phyloP scores from a whole-genome alignment of 2,329 filamentous ascomycete genomes.

The Zalaria sp. region DNA sequence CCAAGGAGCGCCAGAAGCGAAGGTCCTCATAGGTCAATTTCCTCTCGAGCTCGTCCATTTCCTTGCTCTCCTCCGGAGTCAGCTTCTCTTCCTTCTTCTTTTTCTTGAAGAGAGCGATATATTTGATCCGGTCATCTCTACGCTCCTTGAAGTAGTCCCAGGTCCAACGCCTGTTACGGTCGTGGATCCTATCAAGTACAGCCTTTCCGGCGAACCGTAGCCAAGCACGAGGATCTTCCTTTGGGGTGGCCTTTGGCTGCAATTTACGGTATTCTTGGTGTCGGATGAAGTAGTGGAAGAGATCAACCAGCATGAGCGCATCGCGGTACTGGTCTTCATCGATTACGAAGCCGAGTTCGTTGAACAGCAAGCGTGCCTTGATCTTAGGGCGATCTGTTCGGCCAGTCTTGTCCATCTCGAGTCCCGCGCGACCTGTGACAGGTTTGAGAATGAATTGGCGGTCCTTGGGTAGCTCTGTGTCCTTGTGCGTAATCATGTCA shows the following conservation, averaged over 20 bases:
- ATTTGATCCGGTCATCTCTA: slow-evolving; percentile 73
- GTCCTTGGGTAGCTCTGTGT: slow-evolving; percentile 39
- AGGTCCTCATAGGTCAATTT: slow-evolving; percentile 91
- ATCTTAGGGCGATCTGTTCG: slow-evolving; percentile 66
- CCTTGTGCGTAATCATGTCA: slow-evolving; percentile 61
- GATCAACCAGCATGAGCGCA: slow-evolving; percentile 90
- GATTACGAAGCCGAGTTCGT: slow-evolving; percentile 94
- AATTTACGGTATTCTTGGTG: slow-evolving; percentile 94
- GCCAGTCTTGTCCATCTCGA: slow-evolving; percentile 89
- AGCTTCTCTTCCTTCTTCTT: slow-evolving; percentile 58
- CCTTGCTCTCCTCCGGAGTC: slow-evolving; percentile 53
- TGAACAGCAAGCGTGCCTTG: slow-evolving; percentile 83
- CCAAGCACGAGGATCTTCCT: slow-evolving; percentile 88
- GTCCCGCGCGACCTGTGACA: slow-evolving; percentile 85
- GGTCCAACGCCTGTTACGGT: slow-evolving; percentile 82
- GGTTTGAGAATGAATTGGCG: slow-evolving; percentile 95
- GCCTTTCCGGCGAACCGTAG: slow-evolving; percentile 80
- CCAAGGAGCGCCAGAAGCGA: slow-evolving; percentile 90
- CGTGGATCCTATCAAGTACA: slow-evolving; percentile 85
- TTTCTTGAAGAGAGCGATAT: slow-evolving; percentile 95
- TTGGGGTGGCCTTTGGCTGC: slow-evolving; percentile 72
- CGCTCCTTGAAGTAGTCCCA: slow-evolving; percentile 94
- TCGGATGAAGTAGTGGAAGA: slow-evolving; percentile 96
- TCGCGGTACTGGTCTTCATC: slow-evolving; percentile 97
- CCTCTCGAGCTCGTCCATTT: slow-evolving; percentile 64